Conservation (phyloP, 2,329 filamentous ascomycete species). For the Aspergillus sclerotialis region DNA sequence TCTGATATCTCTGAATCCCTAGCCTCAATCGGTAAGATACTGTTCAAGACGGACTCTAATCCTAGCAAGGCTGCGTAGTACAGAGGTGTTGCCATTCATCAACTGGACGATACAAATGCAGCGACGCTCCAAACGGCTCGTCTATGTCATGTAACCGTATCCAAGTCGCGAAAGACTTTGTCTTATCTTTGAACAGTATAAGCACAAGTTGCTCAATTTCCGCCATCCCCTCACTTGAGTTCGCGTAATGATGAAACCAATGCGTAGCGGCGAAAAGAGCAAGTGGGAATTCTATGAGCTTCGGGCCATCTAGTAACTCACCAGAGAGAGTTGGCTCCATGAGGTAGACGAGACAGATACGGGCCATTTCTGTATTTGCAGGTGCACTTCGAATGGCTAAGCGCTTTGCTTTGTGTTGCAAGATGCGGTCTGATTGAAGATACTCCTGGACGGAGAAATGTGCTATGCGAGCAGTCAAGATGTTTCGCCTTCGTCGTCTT, state of each 20-base stretch:
- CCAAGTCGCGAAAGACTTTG: background rate
- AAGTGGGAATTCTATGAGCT: background rate
- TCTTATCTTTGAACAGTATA: background rate
- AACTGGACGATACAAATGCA: background rate
- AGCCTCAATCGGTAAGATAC: too few species aligned
- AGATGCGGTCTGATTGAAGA: slow-evolving; percentile 6
- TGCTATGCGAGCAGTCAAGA: slow-evolving; percentile 5
- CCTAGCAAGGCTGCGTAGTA: background rate
- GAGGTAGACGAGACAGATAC: background rate
- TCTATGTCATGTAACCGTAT: background rate
- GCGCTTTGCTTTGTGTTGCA: background rate
- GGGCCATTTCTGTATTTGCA: background rate
- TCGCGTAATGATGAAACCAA: background rate
- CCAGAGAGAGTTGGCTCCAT: background rate
- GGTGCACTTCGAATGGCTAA: slow-evolving; percentile 2
- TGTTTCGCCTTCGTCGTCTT: slow-evolving; percentile 1
- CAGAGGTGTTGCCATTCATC: background rate
- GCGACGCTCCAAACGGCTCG: background rate
- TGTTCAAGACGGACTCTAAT: background rate
- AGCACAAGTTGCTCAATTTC: background rate
- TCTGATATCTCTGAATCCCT: too few species aligned
- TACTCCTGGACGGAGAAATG: slow-evolving; percentile 20
- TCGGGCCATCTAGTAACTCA: background rate
- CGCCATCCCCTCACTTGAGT: background rate
- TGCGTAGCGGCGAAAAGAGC: background rate